Evolutionary conservation across 805 yeast species (phyloP).

Genomic region (Cyberlindnera japonica): DNA sequence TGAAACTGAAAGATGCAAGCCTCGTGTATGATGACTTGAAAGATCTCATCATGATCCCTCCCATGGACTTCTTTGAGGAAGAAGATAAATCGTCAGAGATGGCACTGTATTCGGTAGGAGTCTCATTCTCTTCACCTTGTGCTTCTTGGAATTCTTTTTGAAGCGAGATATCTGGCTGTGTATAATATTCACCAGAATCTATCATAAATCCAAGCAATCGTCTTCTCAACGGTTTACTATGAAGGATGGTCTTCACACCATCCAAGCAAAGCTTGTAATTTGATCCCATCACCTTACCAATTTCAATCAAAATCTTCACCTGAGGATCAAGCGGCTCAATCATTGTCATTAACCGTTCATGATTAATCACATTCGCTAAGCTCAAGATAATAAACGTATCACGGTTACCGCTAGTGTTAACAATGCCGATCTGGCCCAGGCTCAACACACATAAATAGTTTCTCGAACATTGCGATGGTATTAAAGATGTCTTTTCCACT

Average conservation of each 20-base stretch:
- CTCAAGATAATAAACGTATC: slow-evolving; percentile 7
- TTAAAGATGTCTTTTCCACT: slow-evolving; percentile 2
- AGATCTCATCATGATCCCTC: slow-evolving; percentile 2
- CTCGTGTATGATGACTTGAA: slow-evolving; percentile 7
- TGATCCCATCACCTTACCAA: not conserved
- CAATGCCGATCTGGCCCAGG: slow-evolving; percentile 13
- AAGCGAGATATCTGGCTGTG: not conserved
- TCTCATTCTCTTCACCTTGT: slow-evolving; percentile 5
- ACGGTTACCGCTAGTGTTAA: slow-evolving; percentile 6
- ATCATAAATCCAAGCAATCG: slow-evolving; percentile 9
- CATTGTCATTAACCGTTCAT: not conserved
- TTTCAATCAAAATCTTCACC: slow-evolving; percentile 7
- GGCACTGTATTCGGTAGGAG: slow-evolving; percentile 1
- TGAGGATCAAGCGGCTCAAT: not conserved
- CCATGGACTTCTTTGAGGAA: slow-evolving; percentile 2
- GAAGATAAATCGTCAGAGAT: slow-evolving; percentile 7
- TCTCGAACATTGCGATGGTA: slow-evolving; percentile 1
- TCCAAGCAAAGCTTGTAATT: slow-evolving; percentile 5
- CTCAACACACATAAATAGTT: slow-evolving; percentile 8
- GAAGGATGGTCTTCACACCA: not conserved
- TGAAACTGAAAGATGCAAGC: slow-evolving; percentile 1
- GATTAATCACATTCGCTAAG: not conserved
- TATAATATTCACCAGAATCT: slow-evolving; percentile 13
- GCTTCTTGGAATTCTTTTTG: not conserved
- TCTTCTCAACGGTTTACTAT: not conserved